Evolutionary conservation across 1,139 yeast genomes (phyloP).

Genomic region (Suzukiozyma palmioleophila): DNA sequence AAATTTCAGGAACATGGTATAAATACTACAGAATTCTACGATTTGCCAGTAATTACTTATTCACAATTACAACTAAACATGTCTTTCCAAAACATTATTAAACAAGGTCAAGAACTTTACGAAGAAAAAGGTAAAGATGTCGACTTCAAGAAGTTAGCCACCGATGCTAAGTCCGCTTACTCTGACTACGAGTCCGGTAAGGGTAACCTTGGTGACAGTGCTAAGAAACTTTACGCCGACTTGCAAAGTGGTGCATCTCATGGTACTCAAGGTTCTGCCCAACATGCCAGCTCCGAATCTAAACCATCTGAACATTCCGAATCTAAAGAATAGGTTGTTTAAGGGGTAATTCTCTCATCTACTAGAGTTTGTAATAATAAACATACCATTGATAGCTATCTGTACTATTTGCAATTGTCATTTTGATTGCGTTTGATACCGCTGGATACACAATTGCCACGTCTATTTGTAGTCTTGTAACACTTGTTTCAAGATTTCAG

Average conservation of each 20-base stretch:
- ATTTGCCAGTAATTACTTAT: too few species aligned
- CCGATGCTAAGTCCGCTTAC: constrained; percentile 31
- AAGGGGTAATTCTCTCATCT: too few species aligned
- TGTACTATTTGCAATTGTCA: too few species aligned
- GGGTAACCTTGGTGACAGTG: constrained; percentile 26
- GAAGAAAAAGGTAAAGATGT: constrained; percentile 14
- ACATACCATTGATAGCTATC: too few species aligned
- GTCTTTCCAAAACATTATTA: constrained; percentile 12
- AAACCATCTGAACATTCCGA: too few species aligned
- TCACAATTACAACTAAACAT: background rate
- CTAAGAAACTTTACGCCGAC: constrained; percentile 26
- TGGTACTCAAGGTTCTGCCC: background rate
- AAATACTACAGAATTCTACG: too few species aligned
- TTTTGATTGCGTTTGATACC: too few species aligned
- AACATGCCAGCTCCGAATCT: too few species aligned
- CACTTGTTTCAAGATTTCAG: constrained; percentile 40
- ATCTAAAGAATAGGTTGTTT: too few species aligned
- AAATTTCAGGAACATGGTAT: too few species aligned
- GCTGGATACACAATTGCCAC: too few species aligned
- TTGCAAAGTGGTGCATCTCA: background rate
- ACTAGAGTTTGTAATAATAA: too few species aligned
- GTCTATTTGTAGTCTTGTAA: constrained; percentile 12
- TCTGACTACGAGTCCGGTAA: constrained; percentile 19
- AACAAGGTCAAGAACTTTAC: constrained; percentile 36
- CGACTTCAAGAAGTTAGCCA: constrained; percentile 15